Conservation (phyloP, 257 asterid genomes). For the Ajuga chamaepitys region DNA sequence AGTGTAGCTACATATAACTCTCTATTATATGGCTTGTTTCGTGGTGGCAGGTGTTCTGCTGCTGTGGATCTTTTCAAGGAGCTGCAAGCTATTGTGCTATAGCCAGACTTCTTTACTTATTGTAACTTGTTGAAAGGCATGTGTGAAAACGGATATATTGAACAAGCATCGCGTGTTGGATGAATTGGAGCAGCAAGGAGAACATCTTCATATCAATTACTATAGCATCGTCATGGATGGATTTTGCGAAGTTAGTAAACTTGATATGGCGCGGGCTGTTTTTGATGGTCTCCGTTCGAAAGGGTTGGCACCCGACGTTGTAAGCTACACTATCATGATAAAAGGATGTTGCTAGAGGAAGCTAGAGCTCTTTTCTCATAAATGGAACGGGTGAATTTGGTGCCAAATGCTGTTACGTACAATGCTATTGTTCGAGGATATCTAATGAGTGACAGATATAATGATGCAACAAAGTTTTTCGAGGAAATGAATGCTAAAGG, state of each 20-base stretch:
- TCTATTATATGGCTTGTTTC: neutral
- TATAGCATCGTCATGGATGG: neutral
- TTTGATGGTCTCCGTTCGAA: neutral
- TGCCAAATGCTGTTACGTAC: constrained; percentile 13
- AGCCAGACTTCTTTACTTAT: neutral
- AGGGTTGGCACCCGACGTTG: neutral
- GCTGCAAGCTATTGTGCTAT: neutral
- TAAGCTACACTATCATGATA: neutral
- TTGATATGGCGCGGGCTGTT: neutral
- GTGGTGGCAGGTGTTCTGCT: neutral
- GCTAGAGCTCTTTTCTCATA: neutral
- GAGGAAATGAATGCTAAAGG: too few species aligned
- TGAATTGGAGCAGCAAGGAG: neutral
- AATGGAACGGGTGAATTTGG: constrained; percentile 19
- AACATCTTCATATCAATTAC: neutral
- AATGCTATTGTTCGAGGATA: constrained; percentile 16
- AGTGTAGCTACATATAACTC: neutral
- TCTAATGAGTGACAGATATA: neutral
- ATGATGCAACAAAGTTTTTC: too few species aligned
- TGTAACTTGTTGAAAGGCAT: neutral
- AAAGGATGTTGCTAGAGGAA: neutral
- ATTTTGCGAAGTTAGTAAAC: neutral
- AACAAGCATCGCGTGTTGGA: neutral
- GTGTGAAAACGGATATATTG: neutral
- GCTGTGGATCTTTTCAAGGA: neutral